These are phyloP conservation scores for Amanita rimosa DNA, from an alignment of 768 basidiomycete genomes.

Conservation along the genomic window DNA sequence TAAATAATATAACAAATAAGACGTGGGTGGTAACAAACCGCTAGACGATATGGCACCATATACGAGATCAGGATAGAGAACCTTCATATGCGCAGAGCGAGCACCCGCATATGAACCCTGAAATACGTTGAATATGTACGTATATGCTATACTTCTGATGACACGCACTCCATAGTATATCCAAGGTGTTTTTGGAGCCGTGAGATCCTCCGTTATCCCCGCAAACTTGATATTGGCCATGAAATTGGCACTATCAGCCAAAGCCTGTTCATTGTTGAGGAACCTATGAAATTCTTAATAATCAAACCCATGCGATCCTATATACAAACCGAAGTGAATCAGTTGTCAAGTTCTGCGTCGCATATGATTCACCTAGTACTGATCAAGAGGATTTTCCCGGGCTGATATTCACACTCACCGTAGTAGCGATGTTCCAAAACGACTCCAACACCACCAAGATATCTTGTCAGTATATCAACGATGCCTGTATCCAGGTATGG, in stretches of 20 bases:
- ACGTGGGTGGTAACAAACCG: conserved; percentile 30
- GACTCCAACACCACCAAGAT: conserved; percentile 80
- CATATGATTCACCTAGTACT: conserved; percentile 57
- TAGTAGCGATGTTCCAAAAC: conserved; percentile 94
- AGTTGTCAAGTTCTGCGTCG: conserved; percentile 69
- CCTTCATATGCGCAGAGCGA: conserved; percentile 82
- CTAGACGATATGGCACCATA: conserved; percentile 86
- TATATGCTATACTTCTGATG: background rate
- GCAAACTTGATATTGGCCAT: conserved; percentile 71
- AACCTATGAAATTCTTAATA: conserved; percentile 34
- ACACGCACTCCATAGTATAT: conserved; percentile 81
- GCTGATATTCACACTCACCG: conserved; percentile 29
- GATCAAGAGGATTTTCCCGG: conserved; percentile 9
- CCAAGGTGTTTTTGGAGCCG: conserved; percentile 69
- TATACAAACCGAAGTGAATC: conserved; percentile 58
- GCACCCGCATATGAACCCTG: conserved; percentile 91
- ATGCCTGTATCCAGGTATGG: conserved; percentile 73
- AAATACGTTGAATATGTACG: background rate
- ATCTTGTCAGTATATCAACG: conserved; percentile 71
- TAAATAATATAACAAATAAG: conserved; percentile 3
- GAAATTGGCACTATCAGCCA: conserved; percentile 88
- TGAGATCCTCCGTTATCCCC: conserved; percentile 60
- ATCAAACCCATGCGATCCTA: conserved; percentile 6
- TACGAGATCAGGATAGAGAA: conserved; percentile 81
- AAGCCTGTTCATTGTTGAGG: conserved; percentile 82